Base-by-base conservation (phyloP, 164 flowering plant genomes). In the Vitis cinerea region DNA sequence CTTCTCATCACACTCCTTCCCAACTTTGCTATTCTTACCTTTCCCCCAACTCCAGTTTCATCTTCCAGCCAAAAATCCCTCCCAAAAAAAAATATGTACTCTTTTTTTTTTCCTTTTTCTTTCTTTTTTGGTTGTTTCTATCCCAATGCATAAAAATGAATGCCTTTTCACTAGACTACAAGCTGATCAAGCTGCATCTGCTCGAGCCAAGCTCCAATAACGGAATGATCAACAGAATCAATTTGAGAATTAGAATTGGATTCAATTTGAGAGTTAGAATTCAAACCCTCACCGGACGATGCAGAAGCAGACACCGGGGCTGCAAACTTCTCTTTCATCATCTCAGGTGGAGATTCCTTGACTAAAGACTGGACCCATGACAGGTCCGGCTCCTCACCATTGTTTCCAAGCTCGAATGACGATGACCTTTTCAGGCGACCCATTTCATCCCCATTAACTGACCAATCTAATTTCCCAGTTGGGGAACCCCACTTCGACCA, bases 281-380 rank as follows among this genome's bases (percentile, higher is more conserved):
- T 61, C 2, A 60, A 58, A 72, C 65, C 57, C 76, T 77, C 82
- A 61, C 63, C 78, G 63, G 78, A 37, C 6, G 72, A 52, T 8
- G 65, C 56, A 15, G 60, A 70, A 51, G 72, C 69, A n/a, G 74
- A 31, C 60, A 55, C 14, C 2, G 73, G 60, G 6, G 56, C 73
- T 29, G 73, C 44, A 1, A 4, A 10, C 61, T 61, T 69, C 29
- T 73, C 73, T 66, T 67, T 73, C 70, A 69, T 89, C n/a, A 77
- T 70, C 47, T 94, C 98, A 9, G 84, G 87, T 12, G 97, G 91
- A 70, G 98, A 85, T 70, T 94, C 98, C 66, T 85, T 91, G 55
- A 94, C 97, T 56, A 92, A 84, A 6, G 97, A 86, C 50, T 92
- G 97, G 65, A 92, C 97, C 97, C 99, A 94, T 4, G 97, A 87